These are phyloP conservation scores for Euphorbia tirucalli DNA, from an alignment of 345 rosid genomes.

Conservation along the genomic window DNA sequence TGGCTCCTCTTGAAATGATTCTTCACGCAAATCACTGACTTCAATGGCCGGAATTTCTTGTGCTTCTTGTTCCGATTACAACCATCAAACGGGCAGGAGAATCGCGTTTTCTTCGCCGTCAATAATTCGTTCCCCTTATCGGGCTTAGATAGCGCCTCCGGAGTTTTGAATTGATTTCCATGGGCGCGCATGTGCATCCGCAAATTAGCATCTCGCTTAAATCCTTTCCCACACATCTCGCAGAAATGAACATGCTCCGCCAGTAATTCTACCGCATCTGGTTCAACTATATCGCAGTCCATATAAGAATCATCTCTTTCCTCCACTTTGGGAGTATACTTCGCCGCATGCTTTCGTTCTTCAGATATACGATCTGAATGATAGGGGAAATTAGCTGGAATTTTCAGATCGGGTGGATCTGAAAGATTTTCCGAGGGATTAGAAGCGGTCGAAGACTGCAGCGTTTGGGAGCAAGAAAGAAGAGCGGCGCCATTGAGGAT, in stretches of 20 bases:
- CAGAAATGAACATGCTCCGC: conserved; percentile 70
- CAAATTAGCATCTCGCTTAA: conserved; percentile 72
- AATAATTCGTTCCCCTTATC: not conserved
- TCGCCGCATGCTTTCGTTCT: not conserved
- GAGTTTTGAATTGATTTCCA: conserved; percentile 65
- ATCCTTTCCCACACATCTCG: conserved; percentile 70
- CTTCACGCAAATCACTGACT: conserved; percentile 59
- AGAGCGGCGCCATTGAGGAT: conserved; percentile 52
- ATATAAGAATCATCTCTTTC: conserved; percentile 11
- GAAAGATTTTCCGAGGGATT: not conserved
- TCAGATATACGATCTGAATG: not conserved
- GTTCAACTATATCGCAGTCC: conserved; percentile 47
- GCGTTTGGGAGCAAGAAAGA: conserved; percentile 27
- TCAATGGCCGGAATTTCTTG: conserved; percentile 51
- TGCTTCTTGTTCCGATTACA: conserved; percentile 62
- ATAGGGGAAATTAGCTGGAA: not conserved
- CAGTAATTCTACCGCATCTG: conserved; percentile 59
- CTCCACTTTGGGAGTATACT: conserved; percentile 2
- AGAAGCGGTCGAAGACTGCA: not conserved
- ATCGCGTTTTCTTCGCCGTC: conserved; percentile 27
- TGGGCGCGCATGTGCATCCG: conserved; percentile 87
- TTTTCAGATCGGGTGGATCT: not conserved
- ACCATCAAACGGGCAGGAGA: conserved; percentile 66
- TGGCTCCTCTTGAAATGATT: conserved; percentile 81
- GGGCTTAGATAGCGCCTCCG: conserved; percentile 56